Conservation (phyloP, 2,329 filamentous ascomycete genomes). For the Zarea fungicola region DNA sequence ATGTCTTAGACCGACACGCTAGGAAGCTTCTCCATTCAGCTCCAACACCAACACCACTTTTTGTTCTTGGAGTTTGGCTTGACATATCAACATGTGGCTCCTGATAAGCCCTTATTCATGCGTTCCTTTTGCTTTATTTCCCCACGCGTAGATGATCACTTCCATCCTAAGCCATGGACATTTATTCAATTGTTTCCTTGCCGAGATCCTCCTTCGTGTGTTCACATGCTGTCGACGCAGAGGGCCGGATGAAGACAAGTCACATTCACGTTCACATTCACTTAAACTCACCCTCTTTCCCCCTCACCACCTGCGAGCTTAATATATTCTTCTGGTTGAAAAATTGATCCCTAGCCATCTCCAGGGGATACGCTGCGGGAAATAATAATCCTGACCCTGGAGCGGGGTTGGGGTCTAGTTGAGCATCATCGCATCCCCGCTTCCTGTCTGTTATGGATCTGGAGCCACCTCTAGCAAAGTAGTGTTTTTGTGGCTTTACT, state of each 20-base stretch:
- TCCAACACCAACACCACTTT: not conserved
- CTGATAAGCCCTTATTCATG: not conserved
- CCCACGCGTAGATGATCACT: not conserved
- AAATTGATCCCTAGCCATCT: too few species aligned
- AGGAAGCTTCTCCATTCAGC: conserved; percentile 1
- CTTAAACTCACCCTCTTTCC: not conserved
- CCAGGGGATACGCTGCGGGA: too few species aligned
- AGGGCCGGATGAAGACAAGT: conserved; percentile 6
- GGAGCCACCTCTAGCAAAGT: too few species aligned
- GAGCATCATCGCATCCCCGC: too few species aligned
- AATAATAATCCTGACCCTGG: too few species aligned
- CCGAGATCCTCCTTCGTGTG: conserved; percentile 2
- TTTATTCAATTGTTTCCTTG: conserved; percentile 4
- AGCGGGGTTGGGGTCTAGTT: too few species aligned
- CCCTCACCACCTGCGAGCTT: too few species aligned
- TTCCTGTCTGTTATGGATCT: too few species aligned
- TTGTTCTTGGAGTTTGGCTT: not conserved
- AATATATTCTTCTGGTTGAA: too few species aligned
- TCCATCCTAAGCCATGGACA: not conserved
- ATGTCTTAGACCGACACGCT: not conserved
- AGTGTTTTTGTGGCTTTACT: too few species aligned
- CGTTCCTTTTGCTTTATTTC: not conserved
- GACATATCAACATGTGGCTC: conserved; percentile 9
- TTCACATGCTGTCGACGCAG: not conserved
- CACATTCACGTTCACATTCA: not conserved